phyloP scores from a whole-genome alignment of 345 rosid genomes.

The Anacardium occidentale region DNA sequence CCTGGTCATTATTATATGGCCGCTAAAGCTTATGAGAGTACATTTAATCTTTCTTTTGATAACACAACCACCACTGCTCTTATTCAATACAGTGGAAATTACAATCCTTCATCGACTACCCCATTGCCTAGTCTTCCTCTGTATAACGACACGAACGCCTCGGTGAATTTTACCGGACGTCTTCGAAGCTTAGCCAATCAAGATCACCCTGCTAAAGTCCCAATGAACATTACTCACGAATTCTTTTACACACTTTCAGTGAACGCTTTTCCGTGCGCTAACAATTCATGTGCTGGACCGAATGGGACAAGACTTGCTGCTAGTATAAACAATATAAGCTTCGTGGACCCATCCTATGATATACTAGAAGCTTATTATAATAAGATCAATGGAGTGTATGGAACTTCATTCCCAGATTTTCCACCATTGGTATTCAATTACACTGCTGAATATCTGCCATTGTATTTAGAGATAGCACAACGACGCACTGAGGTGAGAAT shows the following conservation, averaged over 20 bases:
- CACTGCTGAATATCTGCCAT: conserved; percentile 26
- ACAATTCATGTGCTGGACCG: conserved; percentile 26
- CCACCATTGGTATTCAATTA: conserved; percentile 40
- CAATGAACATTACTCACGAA: conserved; percentile 12
- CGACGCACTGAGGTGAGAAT: conserved; percentile 28
- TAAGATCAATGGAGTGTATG: conserved; percentile 33
- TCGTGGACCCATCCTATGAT: conserved; percentile 30
- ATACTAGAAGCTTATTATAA: conserved; percentile 37
- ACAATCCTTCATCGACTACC: conserved; percentile 16
- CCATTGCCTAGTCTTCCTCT: conserved; percentile 18
- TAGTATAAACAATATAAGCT: conserved; percentile 53
- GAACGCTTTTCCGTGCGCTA: conserved; percentile 23
- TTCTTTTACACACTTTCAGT: conserved; percentile 22
- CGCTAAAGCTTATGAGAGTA: conserved; percentile 21
- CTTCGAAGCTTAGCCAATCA: conserved; percentile 31
- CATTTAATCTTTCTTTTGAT: conserved; percentile 22
- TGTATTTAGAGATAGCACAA: conserved; percentile 9
- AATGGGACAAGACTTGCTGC: conserved; percentile 39
- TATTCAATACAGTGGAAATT: conserved; percentile 37
- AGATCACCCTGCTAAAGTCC: conserved; percentile 35
- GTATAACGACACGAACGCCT: conserved; percentile 21
- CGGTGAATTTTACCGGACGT: conserved; percentile 29
- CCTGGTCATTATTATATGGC: conserved; percentile 33
- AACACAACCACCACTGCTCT: conserved; percentile 34
- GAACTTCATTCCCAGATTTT: conserved; percentile 34